These are phyloP conservation scores for Esteya vermicola DNA, from an alignment of 2,329 filamentous ascomycete species.

Conservation along the genomic window DNA sequence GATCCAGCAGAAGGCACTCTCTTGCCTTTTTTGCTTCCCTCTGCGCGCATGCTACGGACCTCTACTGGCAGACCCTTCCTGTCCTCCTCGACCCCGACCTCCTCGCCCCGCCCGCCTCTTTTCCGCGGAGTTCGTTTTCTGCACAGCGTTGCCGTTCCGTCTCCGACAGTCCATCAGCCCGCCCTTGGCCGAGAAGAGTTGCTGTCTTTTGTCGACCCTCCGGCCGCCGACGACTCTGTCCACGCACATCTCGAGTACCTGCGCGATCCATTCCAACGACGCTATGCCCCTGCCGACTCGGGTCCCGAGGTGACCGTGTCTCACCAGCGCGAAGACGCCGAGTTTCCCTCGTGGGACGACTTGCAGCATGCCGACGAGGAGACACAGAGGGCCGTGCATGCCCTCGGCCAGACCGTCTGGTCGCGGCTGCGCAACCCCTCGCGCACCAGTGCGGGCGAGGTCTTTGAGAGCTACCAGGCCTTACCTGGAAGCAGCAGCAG, in stretches of 20 bases:
- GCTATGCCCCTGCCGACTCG: slow-evolving; percentile 33
- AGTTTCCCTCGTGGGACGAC: slow-evolving; percentile 29
- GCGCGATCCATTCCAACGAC: slow-evolving; percentile 37
- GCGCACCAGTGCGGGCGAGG: slow-evolving; percentile 23
- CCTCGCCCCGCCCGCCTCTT: too few species aligned
- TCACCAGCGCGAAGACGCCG: slow-evolving; percentile 31
- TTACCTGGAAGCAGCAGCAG: too few species aligned
- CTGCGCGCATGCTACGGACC: slow-evolving; percentile 2
- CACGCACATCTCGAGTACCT: slow-evolving; percentile 39
- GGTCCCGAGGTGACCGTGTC: slow-evolving; percentile 35
- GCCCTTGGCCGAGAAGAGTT: slow-evolving; percentile 27
- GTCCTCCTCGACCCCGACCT: too few species aligned
- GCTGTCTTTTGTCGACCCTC: slow-evolving; percentile 36
- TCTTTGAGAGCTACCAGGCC: too few species aligned
- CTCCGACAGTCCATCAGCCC: neutral
- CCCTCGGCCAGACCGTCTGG: slow-evolving; percentile 25
- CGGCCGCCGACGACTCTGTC: slow-evolving; percentile 29
- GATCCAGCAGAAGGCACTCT: slow-evolving; percentile 10
- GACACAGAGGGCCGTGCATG: slow-evolving; percentile 20
- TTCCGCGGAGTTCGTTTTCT: neutral
- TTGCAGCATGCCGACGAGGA: slow-evolving; percentile 20
- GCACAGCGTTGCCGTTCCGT: neutral
- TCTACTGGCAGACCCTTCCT: too few species aligned
- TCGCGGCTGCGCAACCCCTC: slow-evolving; percentile 26
- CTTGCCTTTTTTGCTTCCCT: slow-evolving; percentile 8